phyloP scores from a whole-genome alignment of 2,329 filamentous ascomycete species.

The Verticillium albo-atrum region DNA sequence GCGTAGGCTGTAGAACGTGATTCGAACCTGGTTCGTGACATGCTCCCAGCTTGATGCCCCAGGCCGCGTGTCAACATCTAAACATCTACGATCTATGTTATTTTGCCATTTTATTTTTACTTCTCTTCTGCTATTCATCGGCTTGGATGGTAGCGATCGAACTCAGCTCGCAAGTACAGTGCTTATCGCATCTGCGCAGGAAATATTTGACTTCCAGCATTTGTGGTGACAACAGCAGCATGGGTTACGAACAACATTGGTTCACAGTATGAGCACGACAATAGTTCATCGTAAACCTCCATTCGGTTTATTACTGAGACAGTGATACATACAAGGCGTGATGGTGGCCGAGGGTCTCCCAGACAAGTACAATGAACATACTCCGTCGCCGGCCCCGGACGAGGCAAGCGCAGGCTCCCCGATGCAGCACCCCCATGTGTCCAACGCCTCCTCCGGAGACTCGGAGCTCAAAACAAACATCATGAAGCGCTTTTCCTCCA shows the following conservation, averaged over 20 bases:
- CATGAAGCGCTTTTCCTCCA: neutral
- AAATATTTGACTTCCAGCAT: too few relatives aligned
- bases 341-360: neutral
- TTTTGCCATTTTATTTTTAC: neutral
- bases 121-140: too few relatives aligned
- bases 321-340: constrained; percentile 6
- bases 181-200: too few relatives aligned
- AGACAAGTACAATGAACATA: neutral
- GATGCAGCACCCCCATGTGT: neutral
- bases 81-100: neutral
- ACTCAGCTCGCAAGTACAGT: too few relatives aligned
- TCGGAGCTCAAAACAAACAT: neutral
- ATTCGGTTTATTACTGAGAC: constrained; percentile 2
- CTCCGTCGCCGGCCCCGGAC: neutral
- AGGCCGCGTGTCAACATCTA: neutral
- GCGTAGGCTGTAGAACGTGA: neutral
- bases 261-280: too few relatives aligned
- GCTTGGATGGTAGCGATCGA: too few relatives aligned
- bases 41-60: neutral
- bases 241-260: too few relatives aligned
- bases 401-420: neutral
- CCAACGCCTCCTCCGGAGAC: neutral
- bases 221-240: too few relatives aligned
- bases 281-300: neutral
- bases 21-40: neutral